phyloP scores from a whole-genome alignment of 2,329 filamentous ascomycete species.

The Scolecobasidium constrictum region DNA sequence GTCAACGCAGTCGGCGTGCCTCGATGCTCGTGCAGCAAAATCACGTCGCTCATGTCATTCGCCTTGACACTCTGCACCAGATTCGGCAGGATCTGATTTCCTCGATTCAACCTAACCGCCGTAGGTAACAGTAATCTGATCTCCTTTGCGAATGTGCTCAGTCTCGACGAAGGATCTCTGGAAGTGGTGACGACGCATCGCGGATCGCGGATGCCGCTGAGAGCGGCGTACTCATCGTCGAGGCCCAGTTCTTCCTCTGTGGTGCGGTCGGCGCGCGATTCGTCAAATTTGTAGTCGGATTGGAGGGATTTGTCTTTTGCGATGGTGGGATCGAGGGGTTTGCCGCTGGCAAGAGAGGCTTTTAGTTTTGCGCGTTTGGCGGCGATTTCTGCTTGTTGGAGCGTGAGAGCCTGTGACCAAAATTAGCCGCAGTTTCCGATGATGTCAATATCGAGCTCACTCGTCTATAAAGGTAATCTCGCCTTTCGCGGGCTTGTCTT shows the following conservation, averaged over 20 bases:
- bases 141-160: slow-evolving; percentile 89
- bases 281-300: slow-evolving; percentile 88
- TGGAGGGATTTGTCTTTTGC: slow-evolving; percentile 77
- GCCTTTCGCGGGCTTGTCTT: slow-evolving; percentile 65
- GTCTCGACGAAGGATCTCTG: slow-evolving; percentile 70
- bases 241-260: slow-evolving; percentile 61
- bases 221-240: slow-evolving; percentile 81
- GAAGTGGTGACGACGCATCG: slow-evolving; percentile 85
- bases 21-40: slow-evolving; percentile 84
- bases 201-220: slow-evolving; percentile 86
- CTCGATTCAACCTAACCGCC: slow-evolving; percentile 78
- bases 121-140: slow-evolving; percentile 76
- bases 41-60: slow-evolving; percentile 70
- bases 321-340: slow-evolving; percentile 69
- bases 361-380: slow-evolving; percentile 84
- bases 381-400: slow-evolving; percentile 84
- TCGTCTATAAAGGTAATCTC: slow-evolving; percentile 79
- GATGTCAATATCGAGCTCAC: neutral
- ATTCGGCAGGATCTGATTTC: slow-evolving; percentile 78
- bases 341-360: slow-evolving; percentile 77
- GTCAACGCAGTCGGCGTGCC: slow-evolving; percentile 86
- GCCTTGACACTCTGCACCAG: slow-evolving; percentile 72
- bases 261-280: slow-evolving; percentile 59
- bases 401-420: slow-evolving; percentile 63
- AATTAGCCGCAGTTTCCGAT: slow-evolving; percentile 20